Evolutionary conservation across 2,329 filamentous ascomycete species (phyloP), one percentile per base, ranked within the genome.

Genomic region (Colletotrichum graminicola): DNA sequence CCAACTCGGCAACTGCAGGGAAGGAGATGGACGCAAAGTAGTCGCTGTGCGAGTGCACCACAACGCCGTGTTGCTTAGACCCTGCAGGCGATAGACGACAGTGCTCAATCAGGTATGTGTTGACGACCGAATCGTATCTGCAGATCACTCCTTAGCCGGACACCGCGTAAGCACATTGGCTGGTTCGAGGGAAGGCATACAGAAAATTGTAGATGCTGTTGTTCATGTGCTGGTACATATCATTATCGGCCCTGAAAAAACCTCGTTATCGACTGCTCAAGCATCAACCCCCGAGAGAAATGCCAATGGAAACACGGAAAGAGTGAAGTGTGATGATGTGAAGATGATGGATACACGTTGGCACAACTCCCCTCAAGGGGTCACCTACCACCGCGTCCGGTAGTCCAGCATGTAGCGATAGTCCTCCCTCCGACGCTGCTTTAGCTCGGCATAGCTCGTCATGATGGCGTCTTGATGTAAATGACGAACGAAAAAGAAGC

Each of bases 141-240:
- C 73, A 60, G 64, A 39, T 18, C 3, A 26, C 52, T 10, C 12
- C 49, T 73, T 66, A 65, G 41, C 18, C 39, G 10, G 32, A 32
- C 52, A 23, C 43, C 29, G 39, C 36, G 45, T 29, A 23, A n/a
- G 47, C 62, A 51, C 14, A n/a, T 64, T 70, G 39, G 29, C 51
- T 18, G 34, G 6, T 14, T 51, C 55, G 47, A 21, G 26, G 26
- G 61, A n/a, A 60, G 47, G 18, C 85, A 78, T 80, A 91, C 87
- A 97, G 87, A 73, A 93, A 92, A 76, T 93, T 93, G 82, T 97
- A 97, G 65, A 96, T 87, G 51, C 91, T 93, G 79, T 97, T 97
- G 83, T 97, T 97, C 86, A 97, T 90, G 79, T 98, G 95, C 72
- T 93, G 88, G 81, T 96, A 97, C 93, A 97, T 96, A 83, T 97